A percentile compares a stretch with the other conserved stretches of the same genome.
These are phyloP conservation scores for Kodamaea laetipori DNA, from an alignment of 805 yeast genomes.

Conservation along the genomic window DNA sequence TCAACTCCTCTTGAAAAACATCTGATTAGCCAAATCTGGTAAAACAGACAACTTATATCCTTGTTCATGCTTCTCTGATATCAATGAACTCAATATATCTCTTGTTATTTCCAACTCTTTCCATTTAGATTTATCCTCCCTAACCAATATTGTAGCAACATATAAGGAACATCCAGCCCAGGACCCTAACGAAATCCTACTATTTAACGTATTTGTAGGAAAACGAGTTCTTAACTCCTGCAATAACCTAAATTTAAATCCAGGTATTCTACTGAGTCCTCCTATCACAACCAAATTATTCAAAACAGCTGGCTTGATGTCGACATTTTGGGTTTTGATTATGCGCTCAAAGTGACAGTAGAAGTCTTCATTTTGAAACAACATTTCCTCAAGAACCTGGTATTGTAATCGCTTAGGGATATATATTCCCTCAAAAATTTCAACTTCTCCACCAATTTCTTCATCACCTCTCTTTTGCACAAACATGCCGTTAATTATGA, in stretches of 20 bases:
- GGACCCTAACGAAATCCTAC: constrained; percentile 26
- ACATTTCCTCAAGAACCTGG: constrained; percentile 17
- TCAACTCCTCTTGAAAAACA: neutral
- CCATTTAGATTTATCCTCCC: constrained; percentile 20
- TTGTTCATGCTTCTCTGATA: constrained; percentile 8
- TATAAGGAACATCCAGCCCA: constrained; percentile 39
- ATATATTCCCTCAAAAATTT: constrained; percentile 14
- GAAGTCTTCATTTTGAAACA: constrained; percentile 12
- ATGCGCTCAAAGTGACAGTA: constrained; percentile 11
- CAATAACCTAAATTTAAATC: constrained; percentile 23
- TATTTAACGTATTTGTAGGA: constrained; percentile 7
- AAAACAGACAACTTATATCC: constrained; percentile 11
- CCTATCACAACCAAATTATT: constrained; percentile 29
- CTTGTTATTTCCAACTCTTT: constrained; percentile 26
- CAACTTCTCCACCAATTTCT: constrained; percentile 12
- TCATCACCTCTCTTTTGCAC: constrained; percentile 2
- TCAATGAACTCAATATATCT: constrained; percentile 16
- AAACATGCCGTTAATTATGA: constrained; percentile 13
- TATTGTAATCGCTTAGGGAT: constrained; percentile 18
- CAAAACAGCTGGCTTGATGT: constrained; percentile 20
- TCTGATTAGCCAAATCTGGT: constrained; percentile 4
- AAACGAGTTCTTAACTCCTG: constrained; percentile 13
- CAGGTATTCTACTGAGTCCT: constrained; percentile 25
- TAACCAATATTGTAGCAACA: constrained; percentile 21
- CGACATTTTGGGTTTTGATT: constrained; percentile 20